These are phyloP conservation scores for Clarireedia homoeocarpa DNA, from an alignment of 2,329 filamentous ascomycete species.

Conservation along the genomic window DNA sequence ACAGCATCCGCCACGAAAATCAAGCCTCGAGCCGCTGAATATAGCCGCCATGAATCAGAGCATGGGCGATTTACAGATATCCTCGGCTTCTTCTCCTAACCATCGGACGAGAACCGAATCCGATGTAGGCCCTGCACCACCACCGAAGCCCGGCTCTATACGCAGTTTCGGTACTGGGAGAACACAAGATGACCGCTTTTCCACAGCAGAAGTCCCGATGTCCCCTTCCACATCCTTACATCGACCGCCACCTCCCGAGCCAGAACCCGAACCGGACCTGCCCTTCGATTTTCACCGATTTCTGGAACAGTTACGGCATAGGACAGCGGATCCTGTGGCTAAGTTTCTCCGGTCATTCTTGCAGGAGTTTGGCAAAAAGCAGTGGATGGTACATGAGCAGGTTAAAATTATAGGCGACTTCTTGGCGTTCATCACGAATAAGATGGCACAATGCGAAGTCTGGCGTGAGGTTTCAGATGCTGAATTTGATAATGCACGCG, in stretches of 20 bases:
- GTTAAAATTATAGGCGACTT: constrained; percentile 99
- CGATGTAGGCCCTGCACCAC: constrained; percentile 32
- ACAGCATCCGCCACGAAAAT: constrained; percentile 73
- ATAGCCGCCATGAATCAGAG: constrained; percentile 18
- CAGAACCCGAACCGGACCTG: constrained; percentile 71
- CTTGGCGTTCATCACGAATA: constrained; percentile 91
- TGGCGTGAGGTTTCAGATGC: constrained; percentile 94
- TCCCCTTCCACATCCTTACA: constrained; percentile 41
- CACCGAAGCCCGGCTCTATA: constrained; percentile 33
- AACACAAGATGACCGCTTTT: constrained; percentile 40
- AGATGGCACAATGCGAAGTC: constrained; percentile 95
- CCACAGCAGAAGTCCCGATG: constrained; percentile 28
- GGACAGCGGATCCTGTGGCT: constrained; percentile 95
- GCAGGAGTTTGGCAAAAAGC: constrained; percentile 89
- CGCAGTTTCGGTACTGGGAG: constrained; percentile 23
- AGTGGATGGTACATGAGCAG: constrained; percentile 99
- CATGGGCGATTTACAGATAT: constrained; percentile 25
- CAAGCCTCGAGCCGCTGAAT: constrained; percentile 69
- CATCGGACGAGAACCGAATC: constrained; percentile 17
- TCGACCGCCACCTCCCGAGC: constrained; percentile 62
- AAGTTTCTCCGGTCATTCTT: constrained; percentile 93
- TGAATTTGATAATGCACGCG: constrained; percentile 95
- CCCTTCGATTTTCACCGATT: constrained; percentile 98
- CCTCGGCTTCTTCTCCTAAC: constrained; percentile 13
- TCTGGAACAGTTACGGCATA: constrained; percentile 88